Percentiles rank a stretch among this genome's conserved stretches.
phyloP scores from a whole-genome alignment of 257 asterid species.

The Echium plantagineum region DNA sequence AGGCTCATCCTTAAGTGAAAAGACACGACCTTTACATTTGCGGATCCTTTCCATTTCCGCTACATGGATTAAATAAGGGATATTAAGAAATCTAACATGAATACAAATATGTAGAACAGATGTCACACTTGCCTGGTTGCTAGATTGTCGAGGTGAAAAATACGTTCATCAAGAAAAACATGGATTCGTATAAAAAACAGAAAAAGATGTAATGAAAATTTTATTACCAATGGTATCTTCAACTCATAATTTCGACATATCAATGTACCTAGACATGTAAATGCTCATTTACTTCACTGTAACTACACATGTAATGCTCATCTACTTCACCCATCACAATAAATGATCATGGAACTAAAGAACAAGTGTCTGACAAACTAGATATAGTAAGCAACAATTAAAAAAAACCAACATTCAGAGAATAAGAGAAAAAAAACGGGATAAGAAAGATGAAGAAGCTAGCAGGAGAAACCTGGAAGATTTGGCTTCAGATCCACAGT shows the following conservation, averaged over 20 bases:
- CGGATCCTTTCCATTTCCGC: constrained; percentile 59
- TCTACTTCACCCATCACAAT: background rate
- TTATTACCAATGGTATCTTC: too few relatives aligned
- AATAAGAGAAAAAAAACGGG: background rate
- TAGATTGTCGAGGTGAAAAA: background rate
- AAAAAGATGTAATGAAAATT: too few relatives aligned
- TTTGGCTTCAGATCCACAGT: constrained; percentile 73
- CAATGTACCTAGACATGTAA: background rate
- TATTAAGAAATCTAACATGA: background rate
- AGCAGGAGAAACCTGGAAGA: constrained; percentile 43
- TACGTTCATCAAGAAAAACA: too few relatives aligned
- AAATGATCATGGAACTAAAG: background rate
- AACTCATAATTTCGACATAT: too few relatives aligned
- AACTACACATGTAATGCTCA: background rate
- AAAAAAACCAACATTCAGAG: background rate
- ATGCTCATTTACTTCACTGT: background rate
- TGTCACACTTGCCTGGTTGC: background rate
- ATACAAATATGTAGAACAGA: background rate
- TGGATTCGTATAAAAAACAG: too few relatives aligned
- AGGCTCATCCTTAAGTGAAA: constrained; percentile 60
- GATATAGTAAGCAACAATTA: background rate
- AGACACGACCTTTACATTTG: constrained; percentile 60
- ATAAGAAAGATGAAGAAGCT: constrained; percentile 3
- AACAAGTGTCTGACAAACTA: background rate
- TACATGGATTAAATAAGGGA: constrained; percentile 13